Base-by-base conservation (phyloP, 2,329 filamentous ascomycete genomes). In the Cladobotryum mycophilum region DNA sequence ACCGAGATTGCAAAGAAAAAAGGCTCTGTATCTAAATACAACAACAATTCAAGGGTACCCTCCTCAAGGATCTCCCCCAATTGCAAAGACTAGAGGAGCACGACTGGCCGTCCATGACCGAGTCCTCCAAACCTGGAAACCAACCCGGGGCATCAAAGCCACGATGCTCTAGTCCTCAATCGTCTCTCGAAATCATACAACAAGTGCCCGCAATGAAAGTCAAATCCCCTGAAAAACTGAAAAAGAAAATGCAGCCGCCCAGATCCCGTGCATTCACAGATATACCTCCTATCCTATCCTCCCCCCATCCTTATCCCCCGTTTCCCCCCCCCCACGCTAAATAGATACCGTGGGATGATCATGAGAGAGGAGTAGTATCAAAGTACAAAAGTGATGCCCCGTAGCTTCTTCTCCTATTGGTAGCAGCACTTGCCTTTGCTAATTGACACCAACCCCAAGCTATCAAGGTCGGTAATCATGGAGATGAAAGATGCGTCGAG, bases 121-220 rank as follows among this genome's bases (percentile, higher is more conserved):
- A 12, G n/a, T 12, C 20, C 34, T 25, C 47, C 40, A 38, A 18
- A 33, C 13, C 34, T 30, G 25, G 25, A 41, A 45, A 52, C 46
- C 40, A 49, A 46, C 52, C 50, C 38, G 30, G n/a, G n/a, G 43
- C 18, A 37, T 38, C 47, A 41, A 42, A 43, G 30, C 38, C n/a
- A 18, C 37, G 11, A 37, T 33, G 48, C 45, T 41, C 34, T 18
- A 30, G 37, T 38, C 42, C 42, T 44, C 38, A 41, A 42, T n/a
- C 30, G 17, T 30, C 41, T 38, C 47, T 49, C 40, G 25, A 50
- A 44, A 54, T 55, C 49, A 54, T 54, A 56, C 54, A 56, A 55
- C 36, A 48, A 45, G 45, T 47, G 38, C 44, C 30, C 47, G 44
- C 45, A 43, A 41, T 18, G 41, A 15, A 44, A 41, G 36, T 20